Evolutionary conservation across 2,329 filamentous ascomycete species (phyloP), one percentile per base, ranked within the genome.

Genomic region (Achaetomium macrosporum): DNA sequence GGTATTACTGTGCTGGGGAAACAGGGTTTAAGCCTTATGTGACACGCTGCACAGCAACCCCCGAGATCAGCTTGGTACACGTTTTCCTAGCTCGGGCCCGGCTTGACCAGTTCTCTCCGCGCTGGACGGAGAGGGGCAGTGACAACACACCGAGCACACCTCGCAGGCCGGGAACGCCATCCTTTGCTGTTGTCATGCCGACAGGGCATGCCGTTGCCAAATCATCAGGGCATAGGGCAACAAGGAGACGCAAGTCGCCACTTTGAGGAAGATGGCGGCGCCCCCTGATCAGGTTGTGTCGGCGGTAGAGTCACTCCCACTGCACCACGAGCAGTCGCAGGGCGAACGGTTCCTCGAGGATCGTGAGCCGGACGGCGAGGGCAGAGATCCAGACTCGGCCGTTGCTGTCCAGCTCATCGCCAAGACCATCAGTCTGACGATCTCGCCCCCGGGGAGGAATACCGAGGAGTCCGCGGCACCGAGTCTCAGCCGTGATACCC

Each of bases 351-450:
- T 40, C 30, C 30, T 29, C 30, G 33, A 31, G 20, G 15, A 15
- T 10, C 39, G 29, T 15, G 41, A 49, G 19, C 20, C 33, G 36
- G 41, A 39, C 13, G 12, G n/a, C n/a, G 19, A 30, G 7, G 45
- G 40, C 16, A 31, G 36, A 36, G 51, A 51, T 54, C 55, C 36
- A 36, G 54, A 55, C 45, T 17, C 48, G 13, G 44, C 50, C 30
- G 42, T 54, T 44, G 48, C 55, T 49, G 54, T 50, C 43, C 59
- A 63, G 50, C 61, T 63, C 50, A 59, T 56, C 52, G 53, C 53
- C 49, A 59, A 59, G 55, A 55, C 63, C 20, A 59, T 54, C 54
- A 57, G 60, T 48, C 57, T 61, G 50, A 59, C 59, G 13, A 57
- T 62, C 47, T 59, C 59, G 45, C 51, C 35, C 53, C 30, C 51